Base-by-base conservation (phyloP, 225 moss, liverwort and hornwort genomes). In the Bryum argenteum region DNA sequence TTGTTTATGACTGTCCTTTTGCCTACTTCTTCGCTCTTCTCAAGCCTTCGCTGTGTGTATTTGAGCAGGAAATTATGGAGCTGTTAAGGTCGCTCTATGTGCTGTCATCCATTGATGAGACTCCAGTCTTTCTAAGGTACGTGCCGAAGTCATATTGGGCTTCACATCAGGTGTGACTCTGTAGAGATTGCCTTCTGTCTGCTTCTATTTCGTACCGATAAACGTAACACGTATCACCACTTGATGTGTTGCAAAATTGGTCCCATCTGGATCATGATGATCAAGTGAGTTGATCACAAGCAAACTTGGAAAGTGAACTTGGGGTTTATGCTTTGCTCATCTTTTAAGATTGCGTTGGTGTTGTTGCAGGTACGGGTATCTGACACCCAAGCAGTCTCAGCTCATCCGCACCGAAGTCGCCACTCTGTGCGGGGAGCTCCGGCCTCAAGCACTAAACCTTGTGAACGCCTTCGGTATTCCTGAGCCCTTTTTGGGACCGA, bases 11-110 rank as follows among this genome's bases (percentile, higher is more conserved):
- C 21, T 47, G 8, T 17, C 8, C 16, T 23, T 24, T 65, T 45
- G 10, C 67, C 56, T 28, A 22, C 18, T 22, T 54, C 23, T 58
- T n/a, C 48, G 57, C 57, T 42, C 58, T 23, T 69, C 26, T 58
- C 20, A 48, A 42, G 65, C 37, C 42, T 61, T 18, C 21, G 7
- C 62, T 51, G 37, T 42, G 7, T 68, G 8, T 33, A 3, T 72
- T 23, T 38, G 52, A 84, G 63, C 91, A 98, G 98, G 88, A 83
- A 33, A 58, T 92, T 18, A 85, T 98, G 52, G 85, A 80, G 38
- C 71, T 94, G 28, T 24, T 94, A 57, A 91, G 98, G 72, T 89
- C 90, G 23, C 81, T 98, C 11, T 92, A 89, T 54, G 94, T 90
- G 48, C 85, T 98, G 11, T 83, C 89, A 52, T 75, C 85, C 19